A percentile compares a stretch with the other conserved stretches of the same genome.
Evolutionary conservation across 2,329 filamentous ascomycete species (phyloP).

Genomic region (Trichophyton mentagrophytes): DNA sequence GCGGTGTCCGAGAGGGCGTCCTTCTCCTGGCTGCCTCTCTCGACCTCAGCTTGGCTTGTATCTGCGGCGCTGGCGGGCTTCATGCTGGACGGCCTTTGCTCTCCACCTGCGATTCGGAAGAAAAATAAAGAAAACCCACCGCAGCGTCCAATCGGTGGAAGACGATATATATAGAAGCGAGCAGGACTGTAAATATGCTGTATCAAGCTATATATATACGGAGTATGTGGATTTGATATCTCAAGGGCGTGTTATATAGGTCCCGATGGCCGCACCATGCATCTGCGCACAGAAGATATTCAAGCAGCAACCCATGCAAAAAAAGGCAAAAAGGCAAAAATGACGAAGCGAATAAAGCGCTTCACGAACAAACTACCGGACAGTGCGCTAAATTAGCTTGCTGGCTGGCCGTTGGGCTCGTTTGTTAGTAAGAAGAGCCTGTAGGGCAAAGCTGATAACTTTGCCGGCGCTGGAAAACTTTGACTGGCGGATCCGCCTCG

Average conservation of each 20-base stretch:
- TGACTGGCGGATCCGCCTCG: neutral
- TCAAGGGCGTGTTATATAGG: neutral
- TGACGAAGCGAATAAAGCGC: no score
- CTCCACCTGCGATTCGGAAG: neutral
- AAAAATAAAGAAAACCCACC: neutral
- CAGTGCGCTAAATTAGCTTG: no score
- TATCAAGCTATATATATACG: neutral
- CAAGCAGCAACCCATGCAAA: neutral
- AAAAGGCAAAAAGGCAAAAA: neutral
- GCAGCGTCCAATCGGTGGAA: neutral
- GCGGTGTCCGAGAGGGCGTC: slow-evolving; percentile 20
- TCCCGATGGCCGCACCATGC: neutral
- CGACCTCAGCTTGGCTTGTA: slow-evolving; percentile 3
- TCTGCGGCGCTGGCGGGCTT: neutral
- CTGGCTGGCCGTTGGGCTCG: no score
- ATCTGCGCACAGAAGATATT: neutral
- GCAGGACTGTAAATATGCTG: neutral
- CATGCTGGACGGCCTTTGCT: neutral
- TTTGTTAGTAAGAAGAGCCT: neutral
- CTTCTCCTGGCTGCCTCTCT: slow-evolving; percentile 1
- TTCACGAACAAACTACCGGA: no score
- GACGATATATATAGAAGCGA: neutral
- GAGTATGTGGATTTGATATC: neutral
- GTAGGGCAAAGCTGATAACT: neutral
- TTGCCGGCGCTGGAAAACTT: neutral